A percentile compares a stretch with the other conserved stretches of the same genome.
phyloP scores from a whole-genome alignment of 768 basidiomycete species.

The Xerocomus potaroensis region DNA sequence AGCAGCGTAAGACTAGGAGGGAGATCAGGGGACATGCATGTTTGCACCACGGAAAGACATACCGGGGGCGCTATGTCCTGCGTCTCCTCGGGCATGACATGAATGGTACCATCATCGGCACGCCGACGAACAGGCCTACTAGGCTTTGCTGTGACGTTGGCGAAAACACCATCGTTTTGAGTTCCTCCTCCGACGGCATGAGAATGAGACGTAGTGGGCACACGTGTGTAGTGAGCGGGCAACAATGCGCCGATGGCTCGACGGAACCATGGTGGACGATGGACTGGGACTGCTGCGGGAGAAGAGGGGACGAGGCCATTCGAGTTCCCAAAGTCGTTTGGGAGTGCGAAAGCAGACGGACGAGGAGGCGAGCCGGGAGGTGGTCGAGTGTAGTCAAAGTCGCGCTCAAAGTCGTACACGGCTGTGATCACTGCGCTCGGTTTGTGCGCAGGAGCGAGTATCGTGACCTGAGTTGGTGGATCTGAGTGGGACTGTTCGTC shows the following conservation, averaged over 20 bases:
- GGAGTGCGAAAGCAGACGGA: slow-evolving; percentile 51
- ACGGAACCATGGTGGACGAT: slow-evolving; percentile 51
- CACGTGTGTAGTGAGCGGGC: slow-evolving; percentile 59
- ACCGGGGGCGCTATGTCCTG: slow-evolving; percentile 87
- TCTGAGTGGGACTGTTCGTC: slow-evolving; percentile 25
- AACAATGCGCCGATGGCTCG: slow-evolving; percentile 54
- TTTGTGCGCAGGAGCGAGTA: slow-evolving; percentile 12
- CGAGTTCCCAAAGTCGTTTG: slow-evolving; percentile 69
- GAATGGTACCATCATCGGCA: slow-evolving; percentile 51
- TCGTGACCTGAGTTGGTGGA: slow-evolving; percentile 31
- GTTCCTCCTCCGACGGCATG: slow-evolving; percentile 56
- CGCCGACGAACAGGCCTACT: slow-evolving; percentile 39
- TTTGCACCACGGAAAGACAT: slow-evolving; percentile 34
- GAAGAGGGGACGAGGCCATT: slow-evolving; percentile 60
- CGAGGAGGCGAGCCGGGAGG: slow-evolving; percentile 78
- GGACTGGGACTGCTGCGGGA: slow-evolving; percentile 32
- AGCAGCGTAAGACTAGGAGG: slow-evolving; percentile 79
- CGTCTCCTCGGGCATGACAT: slow-evolving; percentile 72
- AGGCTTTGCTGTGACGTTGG: slow-evolving; percentile 92
- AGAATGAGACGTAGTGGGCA: slow-evolving; percentile 39
- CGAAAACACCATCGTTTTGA: slow-evolving; percentile 93
- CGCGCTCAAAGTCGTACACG: slow-evolving; percentile 76
- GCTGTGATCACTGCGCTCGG: slow-evolving; percentile 15
- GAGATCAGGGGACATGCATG: too few species aligned
- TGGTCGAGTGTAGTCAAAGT: slow-evolving; percentile 62